phyloP scores from a whole-genome alignment of 2,329 filamentous ascomycete species.

The Metarhizium album region DNA sequence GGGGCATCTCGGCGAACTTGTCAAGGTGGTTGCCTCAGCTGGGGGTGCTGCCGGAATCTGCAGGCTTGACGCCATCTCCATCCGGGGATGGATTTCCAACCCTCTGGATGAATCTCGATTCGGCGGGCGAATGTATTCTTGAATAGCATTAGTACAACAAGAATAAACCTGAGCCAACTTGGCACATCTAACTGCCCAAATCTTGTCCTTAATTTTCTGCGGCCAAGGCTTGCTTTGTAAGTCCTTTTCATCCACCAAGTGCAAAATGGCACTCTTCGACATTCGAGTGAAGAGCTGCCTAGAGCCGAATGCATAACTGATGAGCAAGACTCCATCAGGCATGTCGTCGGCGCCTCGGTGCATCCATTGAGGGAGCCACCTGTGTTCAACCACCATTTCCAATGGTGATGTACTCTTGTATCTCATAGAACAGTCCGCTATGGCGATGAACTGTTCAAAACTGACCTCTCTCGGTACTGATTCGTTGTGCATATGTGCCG shows the following conservation, averaged over 20 bases:
- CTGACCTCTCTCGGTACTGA: conserved; percentile 33
- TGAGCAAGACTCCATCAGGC: conserved; percentile 38
- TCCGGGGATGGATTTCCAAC: conserved; percentile 10
- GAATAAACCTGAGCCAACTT: conserved; percentile 40
- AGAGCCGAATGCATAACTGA: conserved; percentile 42
- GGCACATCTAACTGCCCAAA: conserved; percentile 35
- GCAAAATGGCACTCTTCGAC: conserved; percentile 38
- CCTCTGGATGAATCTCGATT: conserved; percentile 12
- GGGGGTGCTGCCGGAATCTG: conserved; percentile 9
- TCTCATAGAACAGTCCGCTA: conserved; percentile 38
- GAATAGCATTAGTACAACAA: conserved; percentile 31
- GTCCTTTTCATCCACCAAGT: conserved; percentile 31
- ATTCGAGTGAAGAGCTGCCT: conserved; percentile 37
- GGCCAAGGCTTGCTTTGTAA: conserved; percentile 35
- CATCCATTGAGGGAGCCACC: conserved; percentile 42
- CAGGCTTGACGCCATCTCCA: conserved; percentile 12
- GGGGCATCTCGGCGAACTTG: conserved; percentile 34
- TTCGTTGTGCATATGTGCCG: conserved; percentile 38
- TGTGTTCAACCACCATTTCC: conserved; percentile 37
- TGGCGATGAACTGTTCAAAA: conserved; percentile 39
- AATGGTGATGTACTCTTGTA: conserved; percentile 42
- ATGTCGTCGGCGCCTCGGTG: conserved; percentile 35
- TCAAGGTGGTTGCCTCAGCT: conserved; percentile 16
- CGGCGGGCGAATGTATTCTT: conserved; percentile 32
- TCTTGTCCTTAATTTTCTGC: conserved; percentile 33